phyloP scores from a whole-genome alignment of 75 land plant species.

The Chamaecyparis obtusa region DNA sequence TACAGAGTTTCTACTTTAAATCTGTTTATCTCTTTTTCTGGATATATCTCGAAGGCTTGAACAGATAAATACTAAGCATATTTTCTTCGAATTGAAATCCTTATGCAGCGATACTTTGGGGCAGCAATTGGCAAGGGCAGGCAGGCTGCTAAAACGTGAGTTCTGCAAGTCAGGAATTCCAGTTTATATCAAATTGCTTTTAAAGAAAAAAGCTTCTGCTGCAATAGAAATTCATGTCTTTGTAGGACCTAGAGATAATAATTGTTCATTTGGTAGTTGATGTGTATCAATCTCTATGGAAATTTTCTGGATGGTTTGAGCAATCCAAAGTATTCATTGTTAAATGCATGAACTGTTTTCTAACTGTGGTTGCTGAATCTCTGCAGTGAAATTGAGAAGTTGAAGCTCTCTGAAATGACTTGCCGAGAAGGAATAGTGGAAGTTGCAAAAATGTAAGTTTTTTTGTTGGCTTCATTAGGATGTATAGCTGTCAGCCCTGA shows the following conservation, averaged over 20 bases:
- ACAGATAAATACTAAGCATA: background rate
- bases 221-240: background rate
- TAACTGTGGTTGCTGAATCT: background rate
- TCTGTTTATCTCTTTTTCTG: background rate
- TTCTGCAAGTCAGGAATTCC: background rate
- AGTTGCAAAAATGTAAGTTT: slow-evolving; percentile 92
- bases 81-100: background rate
- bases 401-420: slow-evolving; percentile 94
- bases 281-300: background rate
- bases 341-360: background rate
- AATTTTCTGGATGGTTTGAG: background rate
- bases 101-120: slow-evolving; percentile 88
- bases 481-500: background rate
- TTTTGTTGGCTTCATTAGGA: background rate
- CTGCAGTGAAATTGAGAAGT: slow-evolving; percentile 90
- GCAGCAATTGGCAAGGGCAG: slow-evolving; percentile 97
- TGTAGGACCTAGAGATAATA: background rate
- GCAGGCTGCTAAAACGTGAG: slow-evolving; percentile 99
- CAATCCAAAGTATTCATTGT: background rate
- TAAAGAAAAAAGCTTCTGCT: background rate
- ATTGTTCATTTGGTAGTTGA: background rate
- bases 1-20: background rate
- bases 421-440: slow-evolving; percentile 91
- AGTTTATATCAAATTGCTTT: background rate
- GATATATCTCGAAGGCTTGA: background rate